Conservation (phyloP, 257 asterid species). For the Agastache rugosa region DNA sequence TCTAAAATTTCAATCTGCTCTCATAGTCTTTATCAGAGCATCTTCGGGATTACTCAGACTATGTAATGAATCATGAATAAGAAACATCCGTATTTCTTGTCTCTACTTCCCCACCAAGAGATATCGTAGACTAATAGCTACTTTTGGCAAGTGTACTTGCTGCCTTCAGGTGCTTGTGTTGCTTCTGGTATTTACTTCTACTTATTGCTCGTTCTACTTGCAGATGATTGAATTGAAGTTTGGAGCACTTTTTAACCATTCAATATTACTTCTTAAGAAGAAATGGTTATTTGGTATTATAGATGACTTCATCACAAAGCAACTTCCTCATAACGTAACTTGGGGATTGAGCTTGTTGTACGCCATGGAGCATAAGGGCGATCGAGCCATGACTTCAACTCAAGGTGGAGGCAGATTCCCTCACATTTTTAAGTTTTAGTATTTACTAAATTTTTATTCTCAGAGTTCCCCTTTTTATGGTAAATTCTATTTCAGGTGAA, state of each 20-base stretch:
- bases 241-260: constrained; percentile 77
- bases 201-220: constrained; percentile 32
- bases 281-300: constrained; percentile 90
- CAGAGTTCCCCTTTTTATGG: constrained; percentile 10
- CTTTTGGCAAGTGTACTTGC: constrained; percentile 16
- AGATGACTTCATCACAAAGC: constrained; percentile 95
- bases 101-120: constrained; percentile 14
- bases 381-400: constrained; percentile 92
- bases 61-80: background rate
- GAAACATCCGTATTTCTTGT: constrained; percentile 23
- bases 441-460: constrained; percentile 20
- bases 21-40: constrained; percentile 7
- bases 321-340: constrained; percentile 98
- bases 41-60: constrained; percentile 24
- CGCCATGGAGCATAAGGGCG: constrained; percentile 95
- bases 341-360: constrained; percentile 98
- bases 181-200: constrained; percentile 16
- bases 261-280: constrained; percentile 80
- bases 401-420: constrained; percentile 66
- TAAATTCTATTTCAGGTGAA: constrained; percentile 66
- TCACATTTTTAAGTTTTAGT: background rate
- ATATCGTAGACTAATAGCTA: constrained; percentile 16
- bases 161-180: constrained; percentile 22
- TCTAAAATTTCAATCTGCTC: background rate
- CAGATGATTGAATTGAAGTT: constrained; percentile 96